Conservation (phyloP, 2,329 filamentous ascomycete genomes). For the Trichoderma lentiforme region DNA sequence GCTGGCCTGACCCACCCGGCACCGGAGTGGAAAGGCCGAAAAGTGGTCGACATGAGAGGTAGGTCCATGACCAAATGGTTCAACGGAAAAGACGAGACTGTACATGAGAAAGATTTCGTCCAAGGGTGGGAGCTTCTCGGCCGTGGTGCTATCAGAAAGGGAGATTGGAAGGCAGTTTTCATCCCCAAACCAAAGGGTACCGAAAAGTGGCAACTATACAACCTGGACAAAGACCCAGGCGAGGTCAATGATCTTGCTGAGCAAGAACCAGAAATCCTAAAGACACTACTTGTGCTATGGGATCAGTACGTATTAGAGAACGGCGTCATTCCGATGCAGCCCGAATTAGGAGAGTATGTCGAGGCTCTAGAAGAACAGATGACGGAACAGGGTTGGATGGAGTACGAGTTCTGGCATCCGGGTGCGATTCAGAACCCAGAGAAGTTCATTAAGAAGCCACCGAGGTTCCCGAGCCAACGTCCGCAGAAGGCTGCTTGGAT, state of each 20-base stretch:
- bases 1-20: background rate
- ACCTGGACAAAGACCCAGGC: background rate
- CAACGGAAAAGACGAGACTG: background rate
- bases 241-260: background rate
- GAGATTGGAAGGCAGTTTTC: background rate
- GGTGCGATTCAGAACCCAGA: background rate
- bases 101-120: background rate
- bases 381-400: background rate
- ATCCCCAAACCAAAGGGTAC: constrained; percentile 17
- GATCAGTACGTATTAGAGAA: background rate
- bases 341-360: background rate
- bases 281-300: background rate
- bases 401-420: background rate
- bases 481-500: background rate
- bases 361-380: background rate
- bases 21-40: background rate
- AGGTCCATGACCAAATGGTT: background rate
- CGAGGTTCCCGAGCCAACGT: background rate
- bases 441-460: background rate
- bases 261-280: background rate
- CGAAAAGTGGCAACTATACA: background rate
- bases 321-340: background rate
- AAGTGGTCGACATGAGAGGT: background rate
- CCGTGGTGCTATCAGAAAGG: background rate
- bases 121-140: background rate